Evolutionary conservation across 257 asterid species (phyloP), one percentile per base, ranked within the genome.

Genomic region (Nicotiana benthamiana): DNA sequence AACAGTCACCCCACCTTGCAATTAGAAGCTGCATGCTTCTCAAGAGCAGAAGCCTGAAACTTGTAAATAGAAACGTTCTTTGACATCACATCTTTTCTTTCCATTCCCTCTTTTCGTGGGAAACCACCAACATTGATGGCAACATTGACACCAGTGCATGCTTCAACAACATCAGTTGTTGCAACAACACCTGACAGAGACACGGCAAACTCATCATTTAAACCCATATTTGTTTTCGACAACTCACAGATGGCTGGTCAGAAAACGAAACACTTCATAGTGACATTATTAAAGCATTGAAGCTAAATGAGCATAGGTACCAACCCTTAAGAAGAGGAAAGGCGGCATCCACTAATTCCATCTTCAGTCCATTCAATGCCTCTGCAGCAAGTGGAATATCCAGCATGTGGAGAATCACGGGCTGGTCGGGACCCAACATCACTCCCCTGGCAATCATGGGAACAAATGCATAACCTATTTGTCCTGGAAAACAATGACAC

Each of bases 71-170:
- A 91, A 67, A 94, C 97, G 52, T 94, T 94, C 93, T 94, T 94
- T 17, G 98, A 82, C 98, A 94, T 94, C 72, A 94, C 98, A 83
- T 94, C 98, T 85, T 94, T 93, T 88, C 98, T 90, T 67, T 94
- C 98, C 97, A 94, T 94, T 62, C 98, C 97, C 84, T 94, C 98
- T 86, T 94, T 94, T 89, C 98, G 90, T 0, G 98, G 98, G 91
- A 94, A 94, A 4, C 98, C 98, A 81, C 97, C 98, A 83, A 94
- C 98, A 97, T 93, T 93, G 22, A 94, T 91, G 63, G 97, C 98
- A 81, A 94, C 67, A 5, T 83, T 93, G 83, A 94, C 97, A 80
- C 96, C 98, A 40, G 89, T 84, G 84, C 98, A 94, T 79, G 95
- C 98, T 89, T 93, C 95, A 70, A 86, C 88, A 52, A 80, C 96